Base-by-base conservation (phyloP, 202 grass and related monocot genomes). In the Setaria italica region DNA sequence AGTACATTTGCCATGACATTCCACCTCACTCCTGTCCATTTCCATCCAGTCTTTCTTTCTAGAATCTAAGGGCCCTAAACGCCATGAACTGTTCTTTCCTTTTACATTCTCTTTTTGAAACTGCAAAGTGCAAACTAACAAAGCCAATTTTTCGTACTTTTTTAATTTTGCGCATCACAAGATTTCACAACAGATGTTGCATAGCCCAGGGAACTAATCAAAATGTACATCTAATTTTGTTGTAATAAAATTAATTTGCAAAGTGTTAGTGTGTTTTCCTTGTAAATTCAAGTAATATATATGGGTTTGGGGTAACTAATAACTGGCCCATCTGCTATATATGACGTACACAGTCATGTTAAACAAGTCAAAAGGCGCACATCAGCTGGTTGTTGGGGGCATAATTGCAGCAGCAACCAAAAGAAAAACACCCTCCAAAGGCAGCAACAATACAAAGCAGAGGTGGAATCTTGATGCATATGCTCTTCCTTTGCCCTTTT, bases 381-480 rank as follows among this genome's bases (percentile, higher is more conserved):
- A 74, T 57, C 35, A 86, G 48, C 9, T 58, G 37, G 74, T 79
- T 29, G 86, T 84, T 84, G 80, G 37, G 34, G 14, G 25, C 82
- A 80, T 89, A 76, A 85, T 80, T 80, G 62, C 76, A 45, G 7
- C 72, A 34, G 7, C 75, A 75, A 67, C 37, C 49, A 65, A 74
- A 79, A 77, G 32, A 84, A 21, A 72, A 72, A 84, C 45, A 43
- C 2, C 29, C 60, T 21, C 62, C 29, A 59, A 80, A 62, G 76
- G 81, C 49, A 74, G 39, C 14, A 80, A 76, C 68, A 80, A 70
- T 69, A 82, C 78, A 82, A 86, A 82, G 47, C 39, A 41, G 56
- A 72, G 83, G 73, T 72, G 88, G 72, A 90, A 90, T 86, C 83
- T 89, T 81, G 67, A 42, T 62, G 9, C 43, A 17, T 55, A 74